Conservation (phyloP, 306 rosid species). For the Cicer bijugum region DNA sequence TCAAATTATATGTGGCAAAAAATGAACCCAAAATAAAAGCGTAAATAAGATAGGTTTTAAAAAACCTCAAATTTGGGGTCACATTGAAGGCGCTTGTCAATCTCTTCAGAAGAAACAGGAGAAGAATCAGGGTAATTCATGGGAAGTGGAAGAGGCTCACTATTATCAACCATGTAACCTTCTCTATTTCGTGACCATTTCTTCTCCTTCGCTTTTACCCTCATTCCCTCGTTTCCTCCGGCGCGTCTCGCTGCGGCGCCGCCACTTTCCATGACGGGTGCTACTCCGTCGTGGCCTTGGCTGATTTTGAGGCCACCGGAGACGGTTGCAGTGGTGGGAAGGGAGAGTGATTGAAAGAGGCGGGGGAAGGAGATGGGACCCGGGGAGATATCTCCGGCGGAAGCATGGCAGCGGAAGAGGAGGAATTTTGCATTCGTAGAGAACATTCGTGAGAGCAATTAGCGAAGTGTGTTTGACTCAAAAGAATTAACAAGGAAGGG, state of each 20-base stretch:
- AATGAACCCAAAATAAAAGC: background rate
- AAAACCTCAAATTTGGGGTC: conserved; percentile 71
- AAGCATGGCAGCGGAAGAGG: conserved; percentile 59
- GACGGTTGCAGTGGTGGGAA: conserved; percentile 50
- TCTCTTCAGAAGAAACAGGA: conserved; percentile 70
- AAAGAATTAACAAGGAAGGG: too few species aligned
- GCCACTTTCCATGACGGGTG: conserved; percentile 45
- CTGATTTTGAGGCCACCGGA: conserved; percentile 58
- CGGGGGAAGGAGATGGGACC: conserved; percentile 55
- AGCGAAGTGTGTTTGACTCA: background rate
- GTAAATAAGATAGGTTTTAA: too few species aligned
- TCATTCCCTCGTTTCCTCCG: conserved; percentile 50
- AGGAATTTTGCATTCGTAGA: conserved; percentile 55
- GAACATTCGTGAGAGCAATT: conserved; percentile 57
- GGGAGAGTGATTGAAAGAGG: conserved; percentile 57
- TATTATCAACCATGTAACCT: conserved; percentile 70
- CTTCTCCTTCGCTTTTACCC: conserved; percentile 72
- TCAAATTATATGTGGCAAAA: conserved; percentile 12
- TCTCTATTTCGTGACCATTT: conserved; percentile 80
- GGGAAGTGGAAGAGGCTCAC: conserved; percentile 84
- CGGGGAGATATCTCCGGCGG: conserved; percentile 55
- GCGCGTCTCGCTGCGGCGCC: conserved; percentile 45
- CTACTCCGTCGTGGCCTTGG: conserved; percentile 57
- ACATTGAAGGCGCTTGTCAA: conserved; percentile 79
- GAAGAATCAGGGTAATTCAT: conserved; percentile 82